Evolutionary conservation across 2,329 filamentous ascomycete genomes (phyloP), one percentile per base, ranked within the genome.

Genomic region (Xylaria sp.): DNA sequence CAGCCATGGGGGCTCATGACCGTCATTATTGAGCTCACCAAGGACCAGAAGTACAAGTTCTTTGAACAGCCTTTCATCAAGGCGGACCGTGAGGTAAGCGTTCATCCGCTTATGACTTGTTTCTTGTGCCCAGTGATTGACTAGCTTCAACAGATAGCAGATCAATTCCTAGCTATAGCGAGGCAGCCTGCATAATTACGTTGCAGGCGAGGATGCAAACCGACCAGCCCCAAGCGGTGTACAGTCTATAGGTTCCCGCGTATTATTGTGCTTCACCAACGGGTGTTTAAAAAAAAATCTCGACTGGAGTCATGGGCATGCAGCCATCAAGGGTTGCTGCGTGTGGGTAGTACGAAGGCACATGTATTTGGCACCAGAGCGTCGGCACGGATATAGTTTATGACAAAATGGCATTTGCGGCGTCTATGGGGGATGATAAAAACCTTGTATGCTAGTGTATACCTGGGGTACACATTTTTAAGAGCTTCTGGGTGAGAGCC

Each of bases 1-100:
- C 94, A 98, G 75, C 94, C 96, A 17, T 98, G 94, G 94, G 96
- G 96, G 11, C 80, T 99, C 43, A 89, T 97, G 74, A 89, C 93
- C 65, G 94, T 93, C 35, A 85, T 96, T 63, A 80, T 95, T 65
- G 95, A 98, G 79, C 84, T 99, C 59, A 83, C 96, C 68, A 96
- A 96, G 82, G 97, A 96, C 74, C 89, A 91, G 55, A 91, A 88
- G 73, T 96, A 94, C 76, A 88, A 88, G 72, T 96, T 99, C 82
- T 98, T 96, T 81, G 91, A 95, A 52, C 83, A 97, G 68, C 91
- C 92, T 25, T 97, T 96, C 71, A 91, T 98, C 78, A 96, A 97
- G 81, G 86, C 89, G 67, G 87, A 90, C 68, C 93, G 93, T 67
- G 93, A 97, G 82, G 93, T 96, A 82, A 67, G 70, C n/a, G n/a